Evolutionary conservation across 2,329 filamentous ascomycete species (phyloP).

Genomic region (Aspergillaceae sp.): DNA sequence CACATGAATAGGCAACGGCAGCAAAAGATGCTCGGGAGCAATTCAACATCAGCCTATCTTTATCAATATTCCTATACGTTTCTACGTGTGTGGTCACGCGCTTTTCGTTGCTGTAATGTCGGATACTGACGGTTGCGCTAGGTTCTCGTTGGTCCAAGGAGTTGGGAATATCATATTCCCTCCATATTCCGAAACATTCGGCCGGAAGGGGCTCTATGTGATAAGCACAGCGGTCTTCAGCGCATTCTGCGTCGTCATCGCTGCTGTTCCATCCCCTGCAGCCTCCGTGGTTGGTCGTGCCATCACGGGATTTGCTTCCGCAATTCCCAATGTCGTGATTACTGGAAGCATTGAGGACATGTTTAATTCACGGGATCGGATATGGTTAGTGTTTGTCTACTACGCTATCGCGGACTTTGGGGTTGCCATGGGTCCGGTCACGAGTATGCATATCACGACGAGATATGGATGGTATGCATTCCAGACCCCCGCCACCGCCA

Average conservation of each 20-base stretch:
- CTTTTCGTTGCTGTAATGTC: slow-evolving; percentile 5
- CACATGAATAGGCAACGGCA: slow-evolving; percentile 7
- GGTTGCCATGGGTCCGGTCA: slow-evolving; percentile 35
- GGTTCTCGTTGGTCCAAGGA: slow-evolving; percentile 19
- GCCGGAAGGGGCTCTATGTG: slow-evolving; percentile 24
- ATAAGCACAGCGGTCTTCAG: slow-evolving; percentile 14
- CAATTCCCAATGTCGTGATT: slow-evolving; percentile 40
- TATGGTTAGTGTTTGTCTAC: slow-evolving; percentile 41
- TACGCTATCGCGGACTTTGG: slow-evolving; percentile 34
- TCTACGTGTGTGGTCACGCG: slow-evolving; percentile 7
- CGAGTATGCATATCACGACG: slow-evolving; percentile 32
- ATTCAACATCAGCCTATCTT: slow-evolving; percentile 6
- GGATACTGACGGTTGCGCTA: not conserved
- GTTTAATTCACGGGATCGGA: slow-evolving; percentile 34
- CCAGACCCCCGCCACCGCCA: not conserved
- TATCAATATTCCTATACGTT: slow-evolving; percentile 14
- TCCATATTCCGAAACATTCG: slow-evolving; percentile 25
- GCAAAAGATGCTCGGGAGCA: slow-evolving; percentile 9
- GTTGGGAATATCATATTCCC: slow-evolving; percentile 22
- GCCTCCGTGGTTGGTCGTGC: slow-evolving; percentile 33
- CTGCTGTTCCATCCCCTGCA: slow-evolving; percentile 21
- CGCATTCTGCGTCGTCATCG: slow-evolving; percentile 27
- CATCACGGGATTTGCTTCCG: slow-evolving; percentile 35
- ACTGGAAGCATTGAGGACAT: slow-evolving; percentile 43
- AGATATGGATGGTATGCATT: slow-evolving; percentile 28